Evolutionary conservation across 139 green algal genomes (phyloP).

Genomic region (Coelastrella sp.): DNA sequence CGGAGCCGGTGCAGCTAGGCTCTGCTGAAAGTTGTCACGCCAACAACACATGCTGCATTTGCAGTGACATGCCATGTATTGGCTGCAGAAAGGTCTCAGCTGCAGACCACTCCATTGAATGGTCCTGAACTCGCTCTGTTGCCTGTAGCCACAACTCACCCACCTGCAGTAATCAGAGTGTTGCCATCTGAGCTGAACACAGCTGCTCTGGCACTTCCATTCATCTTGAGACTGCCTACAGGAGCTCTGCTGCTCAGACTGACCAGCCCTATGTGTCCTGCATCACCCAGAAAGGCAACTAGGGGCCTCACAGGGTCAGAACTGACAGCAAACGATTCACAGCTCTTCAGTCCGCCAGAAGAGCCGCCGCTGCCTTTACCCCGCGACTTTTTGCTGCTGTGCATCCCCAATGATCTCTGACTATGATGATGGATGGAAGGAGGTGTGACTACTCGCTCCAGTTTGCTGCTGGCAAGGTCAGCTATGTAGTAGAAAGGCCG

Average conservation of each 20-base stretch:
- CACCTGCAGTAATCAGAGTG: constrained; percentile 80
- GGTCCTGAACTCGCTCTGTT: too few species aligned
- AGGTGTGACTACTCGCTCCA: constrained; percentile 76
- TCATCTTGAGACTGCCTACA: constrained; percentile 88
- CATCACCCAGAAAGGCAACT: constrained; percentile 86
- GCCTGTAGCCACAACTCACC: too few species aligned
- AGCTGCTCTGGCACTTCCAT: constrained; percentile 76
- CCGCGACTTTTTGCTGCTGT: background rate
- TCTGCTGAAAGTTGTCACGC: constrained; percentile 48
- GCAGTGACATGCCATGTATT: background rate
- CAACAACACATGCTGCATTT: background rate
- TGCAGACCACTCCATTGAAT: too few species aligned
- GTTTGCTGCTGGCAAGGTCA: constrained; percentile 74
- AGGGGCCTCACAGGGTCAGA: constrained; percentile 54
- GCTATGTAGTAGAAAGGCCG: constrained; percentile 90
- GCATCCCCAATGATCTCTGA: background rate
- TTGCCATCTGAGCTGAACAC: constrained; percentile 79
- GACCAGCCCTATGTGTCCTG: constrained; percentile 78
- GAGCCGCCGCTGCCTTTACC: background rate
- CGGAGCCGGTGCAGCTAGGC: background rate
- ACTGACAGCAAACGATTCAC: constrained; percentile 82
- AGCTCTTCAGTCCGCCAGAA: constrained; percentile 58
- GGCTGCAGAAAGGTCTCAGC: background rate
- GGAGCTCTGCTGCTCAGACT: constrained; percentile 76
- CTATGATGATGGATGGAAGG: background rate